Evolutionary conservation across 495 filamentous ascomycete genomes (phyloP).

Genomic region (Podospora didyma): DNA sequence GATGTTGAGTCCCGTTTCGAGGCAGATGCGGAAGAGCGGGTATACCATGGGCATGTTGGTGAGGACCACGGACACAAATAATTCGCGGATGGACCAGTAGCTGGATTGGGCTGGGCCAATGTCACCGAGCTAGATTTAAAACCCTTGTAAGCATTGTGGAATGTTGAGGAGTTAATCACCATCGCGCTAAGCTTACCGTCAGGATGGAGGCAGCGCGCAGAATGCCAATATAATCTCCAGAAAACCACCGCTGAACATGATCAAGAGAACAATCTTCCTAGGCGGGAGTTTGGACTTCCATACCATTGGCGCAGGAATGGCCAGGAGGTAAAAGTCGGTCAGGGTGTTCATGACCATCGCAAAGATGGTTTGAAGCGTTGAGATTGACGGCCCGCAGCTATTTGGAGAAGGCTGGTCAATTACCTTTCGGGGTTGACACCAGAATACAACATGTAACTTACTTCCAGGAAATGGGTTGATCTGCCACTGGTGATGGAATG

Average conservation of each 20-base stretch:
- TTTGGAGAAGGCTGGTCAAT: too few species aligned
- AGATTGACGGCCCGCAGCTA: constrained; percentile 19
- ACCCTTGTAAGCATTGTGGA: too few species aligned
- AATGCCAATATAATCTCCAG: constrained; percentile 57
- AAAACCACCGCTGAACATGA: constrained; percentile 57
- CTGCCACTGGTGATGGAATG: constrained; percentile 55
- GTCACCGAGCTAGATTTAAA: constrained; percentile 34
- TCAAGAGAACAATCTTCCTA: constrained; percentile 50
- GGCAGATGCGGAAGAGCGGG: constrained; percentile 33
- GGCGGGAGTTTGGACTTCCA: constrained; percentile 48
- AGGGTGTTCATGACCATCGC: constrained; percentile 48
- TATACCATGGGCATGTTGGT: constrained; percentile 61
- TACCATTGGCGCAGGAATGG: constrained; percentile 53
- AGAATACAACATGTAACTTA: too few species aligned
- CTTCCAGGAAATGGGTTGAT: constrained; percentile 55
- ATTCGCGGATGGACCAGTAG: constrained; percentile 61
- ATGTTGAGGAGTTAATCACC: too few species aligned
- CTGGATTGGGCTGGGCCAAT: constrained; percentile 49
- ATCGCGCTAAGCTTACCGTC: too few species aligned
- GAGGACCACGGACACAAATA: constrained; percentile 57
- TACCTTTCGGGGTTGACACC: too few species aligned
- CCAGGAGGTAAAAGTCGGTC: constrained; percentile 54
- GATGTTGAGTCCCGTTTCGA: too few species aligned
- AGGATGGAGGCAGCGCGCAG: constrained; percentile 45
- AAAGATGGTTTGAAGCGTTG: constrained; percentile 33